Conservation (phyloP, 1,139 yeast species). For the Wickerhamomyces sp. region DNA sequence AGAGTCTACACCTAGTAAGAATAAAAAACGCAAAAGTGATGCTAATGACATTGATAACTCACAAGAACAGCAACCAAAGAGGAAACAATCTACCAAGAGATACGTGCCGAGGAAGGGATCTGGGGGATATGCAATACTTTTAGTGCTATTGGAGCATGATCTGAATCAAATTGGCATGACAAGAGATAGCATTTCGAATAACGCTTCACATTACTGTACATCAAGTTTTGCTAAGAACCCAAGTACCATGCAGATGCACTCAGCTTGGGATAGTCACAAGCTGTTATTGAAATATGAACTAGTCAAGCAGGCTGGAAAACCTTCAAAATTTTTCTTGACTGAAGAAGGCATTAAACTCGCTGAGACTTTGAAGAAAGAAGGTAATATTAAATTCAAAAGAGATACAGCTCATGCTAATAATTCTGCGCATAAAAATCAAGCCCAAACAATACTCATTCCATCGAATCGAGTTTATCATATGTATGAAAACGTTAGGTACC, state of each 20-base stretch:
- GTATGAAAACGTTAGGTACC: constrained; percentile 22
- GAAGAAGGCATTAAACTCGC: constrained; percentile 74
- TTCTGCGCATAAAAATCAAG: background rate
- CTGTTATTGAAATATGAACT: constrained; percentile 59
- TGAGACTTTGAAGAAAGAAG: constrained; percentile 45
- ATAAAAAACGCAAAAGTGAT: constrained; percentile 1
- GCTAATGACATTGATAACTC: constrained; percentile 3
- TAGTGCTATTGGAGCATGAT: constrained; percentile 59
- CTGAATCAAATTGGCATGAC: constrained; percentile 46
- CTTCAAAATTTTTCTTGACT: constrained; percentile 59
- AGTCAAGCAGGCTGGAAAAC: constrained; percentile 56
- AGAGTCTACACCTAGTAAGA: background rate
- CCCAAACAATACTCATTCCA: constrained; percentile 2
- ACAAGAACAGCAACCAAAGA: constrained; percentile 16
- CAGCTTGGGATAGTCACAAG: constrained; percentile 78
- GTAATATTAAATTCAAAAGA: constrained; percentile 26
- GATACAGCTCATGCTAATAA: background rate
- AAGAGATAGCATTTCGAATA: constrained; percentile 52
- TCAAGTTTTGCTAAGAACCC: constrained; percentile 62
- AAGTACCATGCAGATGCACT: constrained; percentile 55
- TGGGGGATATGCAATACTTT: constrained; percentile 82
- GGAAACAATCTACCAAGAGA: constrained; percentile 28
- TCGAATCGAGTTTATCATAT: constrained; percentile 3
- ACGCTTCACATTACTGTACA: constrained; percentile 62
- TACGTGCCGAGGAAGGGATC: constrained; percentile 78